Percentiles rank a stretch among this genome's conserved stretches.
phyloP scores from a whole-genome alignment of 306 rosid species.

The Arachis stenosperma region DNA sequence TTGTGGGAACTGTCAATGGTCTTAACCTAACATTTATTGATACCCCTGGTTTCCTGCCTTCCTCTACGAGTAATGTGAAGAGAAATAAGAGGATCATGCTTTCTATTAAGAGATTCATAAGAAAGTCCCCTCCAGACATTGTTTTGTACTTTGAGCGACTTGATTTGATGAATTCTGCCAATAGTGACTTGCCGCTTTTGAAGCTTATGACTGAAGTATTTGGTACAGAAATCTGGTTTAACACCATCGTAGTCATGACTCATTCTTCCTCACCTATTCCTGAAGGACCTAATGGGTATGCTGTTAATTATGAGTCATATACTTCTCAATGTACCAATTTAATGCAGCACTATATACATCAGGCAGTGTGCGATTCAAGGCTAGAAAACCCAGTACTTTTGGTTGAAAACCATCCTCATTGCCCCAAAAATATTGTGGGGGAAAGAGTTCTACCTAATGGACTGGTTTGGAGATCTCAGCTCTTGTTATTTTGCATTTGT shows the following conservation, averaged over 20 bases:
- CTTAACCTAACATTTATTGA: conserved; percentile 73
- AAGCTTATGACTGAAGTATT: conserved; percentile 81
- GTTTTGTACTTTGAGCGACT: conserved; percentile 92
- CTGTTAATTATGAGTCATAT: conserved; percentile 68
- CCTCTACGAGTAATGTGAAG: conserved; percentile 56
- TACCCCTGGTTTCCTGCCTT: conserved; percentile 89
- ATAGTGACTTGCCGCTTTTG: conserved; percentile 61
- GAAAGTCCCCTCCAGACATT: conserved; percentile 87
- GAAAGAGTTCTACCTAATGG: conserved; percentile 97
- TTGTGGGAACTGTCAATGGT: conserved; percentile 78
- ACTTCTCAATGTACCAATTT: conserved; percentile 61
- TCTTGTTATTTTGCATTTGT: conserved; percentile 78
- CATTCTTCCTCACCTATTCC: conserved; percentile 82
- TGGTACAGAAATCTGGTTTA: conserved; percentile 92
- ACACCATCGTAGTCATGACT: conserved; percentile 88
- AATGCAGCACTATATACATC: conserved; percentile 80
- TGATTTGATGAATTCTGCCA: conserved; percentile 59
- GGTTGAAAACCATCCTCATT: conserved; percentile 93
- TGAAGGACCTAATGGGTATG: conserved; percentile 76
- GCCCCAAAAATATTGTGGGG: conserved; percentile 69
- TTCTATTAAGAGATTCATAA: conserved; percentile 75
- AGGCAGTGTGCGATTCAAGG: conserved; percentile 77
- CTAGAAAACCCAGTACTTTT: conserved; percentile 87
- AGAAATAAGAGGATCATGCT: conserved; percentile 85
- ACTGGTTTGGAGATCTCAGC: conserved; percentile 89